Evolutionary conservation across 257 asterid species (phyloP).

Genomic region (Solanum corneliomulleri): DNA sequence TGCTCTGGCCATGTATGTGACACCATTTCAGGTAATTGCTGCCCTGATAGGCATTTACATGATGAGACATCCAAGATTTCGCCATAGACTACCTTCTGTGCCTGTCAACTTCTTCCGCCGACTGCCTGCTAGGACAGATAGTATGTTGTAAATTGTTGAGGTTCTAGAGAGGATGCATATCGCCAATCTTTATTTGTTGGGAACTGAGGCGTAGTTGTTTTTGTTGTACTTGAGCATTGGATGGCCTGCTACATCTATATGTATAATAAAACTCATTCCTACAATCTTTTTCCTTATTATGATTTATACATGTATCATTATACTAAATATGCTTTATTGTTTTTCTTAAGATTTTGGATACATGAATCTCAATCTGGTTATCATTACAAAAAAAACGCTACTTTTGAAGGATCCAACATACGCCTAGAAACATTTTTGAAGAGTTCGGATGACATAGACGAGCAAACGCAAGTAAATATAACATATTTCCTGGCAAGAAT

Average conservation of each 20-base stretch:
- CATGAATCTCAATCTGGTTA: neutral
- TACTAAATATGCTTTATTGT: neutral
- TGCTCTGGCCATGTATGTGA: conserved; percentile 59
- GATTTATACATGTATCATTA: neutral
- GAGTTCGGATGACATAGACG: neutral
- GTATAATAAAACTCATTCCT: neutral
- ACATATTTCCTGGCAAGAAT: neutral
- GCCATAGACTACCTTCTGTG: conserved; percentile 64
- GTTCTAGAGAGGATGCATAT: neutral
- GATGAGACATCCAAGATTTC: conserved; percentile 92
- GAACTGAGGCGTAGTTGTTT: neutral
- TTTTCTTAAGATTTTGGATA: neutral
- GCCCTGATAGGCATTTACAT: conserved; percentile 53
- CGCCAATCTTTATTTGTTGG: neutral
- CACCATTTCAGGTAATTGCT: conserved; percentile 75
- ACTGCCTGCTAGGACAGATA: conserved; percentile 60
- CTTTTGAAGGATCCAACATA: neutral
- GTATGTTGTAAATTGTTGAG: conserved; percentile 39
- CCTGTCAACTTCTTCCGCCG: conserved; percentile 77
- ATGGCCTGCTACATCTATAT: neutral
- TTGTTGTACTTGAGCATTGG: neutral
- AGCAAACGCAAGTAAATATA: neutral
- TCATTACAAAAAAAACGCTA: neutral
- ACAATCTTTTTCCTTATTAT: neutral
- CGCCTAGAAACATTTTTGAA: neutral